Conservation (phyloP, 164 flowering plant species). For the Malania oleifera region DNA sequence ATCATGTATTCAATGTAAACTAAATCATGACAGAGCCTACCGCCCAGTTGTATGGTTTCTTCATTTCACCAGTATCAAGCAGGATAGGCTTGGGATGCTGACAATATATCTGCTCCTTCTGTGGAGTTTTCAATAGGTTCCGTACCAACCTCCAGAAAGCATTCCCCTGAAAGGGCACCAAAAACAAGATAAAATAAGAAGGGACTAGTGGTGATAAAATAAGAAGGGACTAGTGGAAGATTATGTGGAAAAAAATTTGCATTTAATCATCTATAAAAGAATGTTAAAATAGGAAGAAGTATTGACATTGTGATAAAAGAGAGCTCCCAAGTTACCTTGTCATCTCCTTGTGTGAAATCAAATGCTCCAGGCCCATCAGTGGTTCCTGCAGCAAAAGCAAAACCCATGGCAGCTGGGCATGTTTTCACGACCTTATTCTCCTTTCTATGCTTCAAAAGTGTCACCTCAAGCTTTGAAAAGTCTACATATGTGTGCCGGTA, state of each 20-base stretch:
- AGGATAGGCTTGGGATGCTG: slow-evolving; percentile 53
- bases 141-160: slow-evolving; percentile 39
- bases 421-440: slow-evolving; percentile 30
- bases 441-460: slow-evolving; percentile 14
- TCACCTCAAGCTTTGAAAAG: slow-evolving; percentile 46
- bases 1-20: too few relatives aligned
- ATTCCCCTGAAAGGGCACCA: slow-evolving; percentile 30
- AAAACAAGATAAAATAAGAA: neutral
- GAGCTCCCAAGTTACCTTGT: slow-evolving; percentile 36
- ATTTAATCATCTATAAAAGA: too few relatives aligned
- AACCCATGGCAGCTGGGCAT: slow-evolving; percentile 66
- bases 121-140: slow-evolving; percentile 39
- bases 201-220: too few relatives aligned
- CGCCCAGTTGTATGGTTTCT: slow-evolving; percentile 70
- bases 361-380: slow-evolving; percentile 62
- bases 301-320: neutral
- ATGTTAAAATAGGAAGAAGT: neutral
- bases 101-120: slow-evolving; percentile 45
- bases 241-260: too few relatives aligned
- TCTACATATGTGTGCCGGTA: slow-evolving; percentile 46
- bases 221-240: too few relatives aligned
- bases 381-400: slow-evolving; percentile 70
- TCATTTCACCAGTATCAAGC: slow-evolving; percentile 58
- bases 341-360: slow-evolving; percentile 67
- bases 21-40: too few relatives aligned